phyloP scores from a whole-genome alignment of 192 early-diverging fungal species.

The Coemansia sp. region DNA sequence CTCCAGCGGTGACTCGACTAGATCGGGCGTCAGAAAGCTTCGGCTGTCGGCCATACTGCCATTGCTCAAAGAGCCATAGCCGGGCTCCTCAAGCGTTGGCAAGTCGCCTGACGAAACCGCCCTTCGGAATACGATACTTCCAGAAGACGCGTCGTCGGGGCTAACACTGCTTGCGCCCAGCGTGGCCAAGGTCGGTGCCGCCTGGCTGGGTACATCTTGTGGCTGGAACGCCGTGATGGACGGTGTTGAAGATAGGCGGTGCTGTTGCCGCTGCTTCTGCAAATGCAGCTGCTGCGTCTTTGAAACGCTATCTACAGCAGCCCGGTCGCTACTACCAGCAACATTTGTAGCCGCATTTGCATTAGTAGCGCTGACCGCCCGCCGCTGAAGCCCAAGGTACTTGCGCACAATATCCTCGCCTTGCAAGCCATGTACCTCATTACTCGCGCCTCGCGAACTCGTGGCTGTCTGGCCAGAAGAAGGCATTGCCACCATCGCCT shows the following conservation, averaged over 20 bases:
- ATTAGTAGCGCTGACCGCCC: conserved; percentile 9
- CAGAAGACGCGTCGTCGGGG: conserved; percentile 10
- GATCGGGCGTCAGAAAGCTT: conserved; percentile 47
- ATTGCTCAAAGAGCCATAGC: not conserved
- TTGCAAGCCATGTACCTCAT: conserved; percentile 15
- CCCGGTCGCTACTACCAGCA: not conserved
- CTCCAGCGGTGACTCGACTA: conserved; percentile 57
- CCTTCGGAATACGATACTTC: conserved; percentile 48
- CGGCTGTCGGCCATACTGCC: conserved; percentile 11
- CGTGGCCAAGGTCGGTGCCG: not conserved
- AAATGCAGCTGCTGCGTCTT: not conserved
- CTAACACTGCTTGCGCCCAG: not conserved
- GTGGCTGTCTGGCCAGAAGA: not conserved
- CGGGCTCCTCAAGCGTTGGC: conserved; percentile 40
- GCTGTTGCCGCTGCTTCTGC: conserved; percentile 12
- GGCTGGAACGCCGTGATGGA: not conserved
- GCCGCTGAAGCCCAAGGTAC: conserved; percentile 49
- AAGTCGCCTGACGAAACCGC: conserved; percentile 56
- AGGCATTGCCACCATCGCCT: conserved; percentile 14
- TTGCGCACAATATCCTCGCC: conserved; percentile 56
- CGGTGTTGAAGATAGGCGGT: not conserved
- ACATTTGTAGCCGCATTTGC: not conserved
- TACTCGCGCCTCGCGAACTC: not conserved
- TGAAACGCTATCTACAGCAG: conserved; percentile 1
- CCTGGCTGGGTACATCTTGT: not conserved